phyloP scores from a whole-genome alignment of 2,329 filamentous ascomycete species.

The Akanthomyces uredinophilus region DNA sequence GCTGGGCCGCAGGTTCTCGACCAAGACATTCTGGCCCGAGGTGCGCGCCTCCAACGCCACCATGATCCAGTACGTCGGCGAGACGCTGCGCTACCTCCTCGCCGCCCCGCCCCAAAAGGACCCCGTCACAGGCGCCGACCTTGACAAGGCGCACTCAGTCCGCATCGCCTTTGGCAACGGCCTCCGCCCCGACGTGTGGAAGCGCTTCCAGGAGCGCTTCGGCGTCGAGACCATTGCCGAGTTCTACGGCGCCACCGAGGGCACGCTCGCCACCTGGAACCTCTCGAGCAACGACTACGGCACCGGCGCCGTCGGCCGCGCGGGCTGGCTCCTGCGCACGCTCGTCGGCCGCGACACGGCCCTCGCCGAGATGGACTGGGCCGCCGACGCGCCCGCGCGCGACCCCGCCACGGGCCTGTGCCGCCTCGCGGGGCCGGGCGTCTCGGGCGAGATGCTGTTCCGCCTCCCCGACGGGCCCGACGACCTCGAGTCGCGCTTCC shows the following conservation, averaged over 20 bases:
- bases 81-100: slow-evolving; percentile 79
- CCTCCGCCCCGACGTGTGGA: slow-evolving; percentile 80
- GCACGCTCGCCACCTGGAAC: slow-evolving; percentile 67
- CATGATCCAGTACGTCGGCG: slow-evolving; percentile 80
- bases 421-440: slow-evolving; percentile 47
- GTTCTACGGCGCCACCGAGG: slow-evolving; percentile 78
- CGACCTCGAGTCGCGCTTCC: slow-evolving; percentile 61
- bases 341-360: slow-evolving; percentile 47
- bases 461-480: slow-evolving; percentile 57
- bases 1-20: slow-evolving; percentile 73
- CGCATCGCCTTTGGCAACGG: slow-evolving; percentile 78
- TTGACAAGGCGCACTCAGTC: slow-evolving; percentile 69
- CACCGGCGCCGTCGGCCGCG: slow-evolving; percentile 70
- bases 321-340: slow-evolving; percentile 55
- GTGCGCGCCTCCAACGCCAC: slow-evolving; percentile 67
- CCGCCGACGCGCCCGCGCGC: slow-evolving; percentile 62
- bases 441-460: slow-evolving; percentile 72
- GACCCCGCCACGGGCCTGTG: slow-evolving; percentile 67
- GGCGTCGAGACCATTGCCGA: slow-evolving; percentile 68
- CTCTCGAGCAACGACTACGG: slow-evolving; percentile 65
- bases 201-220: slow-evolving; percentile 75
- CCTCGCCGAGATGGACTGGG: slow-evolving; percentile 68
- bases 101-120: slow-evolving; percentile 59
- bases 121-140: slow-evolving; percentile 56
- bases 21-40: slow-evolving; percentile 70